phyloP scores from a whole-genome alignment of 257 asterid genomes.

The Gentiana straminea region DNA sequence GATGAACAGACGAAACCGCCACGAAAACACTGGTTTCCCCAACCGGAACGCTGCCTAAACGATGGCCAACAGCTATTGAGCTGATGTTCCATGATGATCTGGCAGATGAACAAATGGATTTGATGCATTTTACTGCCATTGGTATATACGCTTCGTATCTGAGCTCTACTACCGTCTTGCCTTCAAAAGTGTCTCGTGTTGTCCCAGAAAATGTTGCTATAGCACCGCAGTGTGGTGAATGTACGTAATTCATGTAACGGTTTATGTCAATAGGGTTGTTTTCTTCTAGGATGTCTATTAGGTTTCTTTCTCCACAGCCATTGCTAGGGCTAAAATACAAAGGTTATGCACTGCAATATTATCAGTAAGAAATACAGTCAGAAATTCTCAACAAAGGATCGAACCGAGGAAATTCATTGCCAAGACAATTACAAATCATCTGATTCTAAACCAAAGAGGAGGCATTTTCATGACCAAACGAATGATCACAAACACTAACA shows the following conservation, averaged over 20 bases:
- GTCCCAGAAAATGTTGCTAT: constrained; percentile 91
- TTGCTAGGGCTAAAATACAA: constrained; percentile 2
- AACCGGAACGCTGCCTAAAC: constrained; percentile 73
- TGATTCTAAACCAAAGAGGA: no score
- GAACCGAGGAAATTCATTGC: no score
- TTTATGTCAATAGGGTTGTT: constrained; percentile 43
- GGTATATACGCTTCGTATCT: constrained; percentile 89
- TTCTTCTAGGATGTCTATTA: constrained; percentile 70
- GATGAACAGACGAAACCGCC: constrained; percentile 69
- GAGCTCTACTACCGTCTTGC: constrained; percentile 67
- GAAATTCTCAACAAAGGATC: no score
- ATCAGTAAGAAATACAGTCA: no score
- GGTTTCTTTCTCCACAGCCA: constrained; percentile 52
- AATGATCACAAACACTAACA: no score
- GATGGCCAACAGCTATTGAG: constrained; percentile 69
- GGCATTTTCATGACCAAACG: no score
- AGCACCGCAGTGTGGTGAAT: constrained; percentile 80
- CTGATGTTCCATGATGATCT: constrained; percentile 61
- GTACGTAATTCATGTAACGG: constrained; percentile 60
- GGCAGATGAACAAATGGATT: constrained; percentile 71
- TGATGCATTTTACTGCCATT: constrained; percentile 77
- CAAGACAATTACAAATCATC: no score
- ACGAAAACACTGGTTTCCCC: constrained; percentile 85
- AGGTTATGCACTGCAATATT: no score
- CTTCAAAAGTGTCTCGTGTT: constrained; percentile 76